A percentile compares a stretch with the other conserved stretches of the same genome.
Conservation (phyloP, 78 protist species). For the Dictyostelium intermedium region DNA sequence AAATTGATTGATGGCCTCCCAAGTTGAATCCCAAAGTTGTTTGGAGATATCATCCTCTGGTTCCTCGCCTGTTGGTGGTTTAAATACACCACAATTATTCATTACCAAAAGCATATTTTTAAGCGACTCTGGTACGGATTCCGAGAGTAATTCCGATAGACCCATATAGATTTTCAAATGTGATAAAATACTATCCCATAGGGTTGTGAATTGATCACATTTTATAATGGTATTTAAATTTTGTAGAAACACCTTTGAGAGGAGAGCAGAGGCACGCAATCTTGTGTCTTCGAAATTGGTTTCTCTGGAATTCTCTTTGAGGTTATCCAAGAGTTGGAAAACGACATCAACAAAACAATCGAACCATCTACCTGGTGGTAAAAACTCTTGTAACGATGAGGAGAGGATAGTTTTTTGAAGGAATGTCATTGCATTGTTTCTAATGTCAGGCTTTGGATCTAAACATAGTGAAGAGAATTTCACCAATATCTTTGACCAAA, state of each 20-base stretch:
- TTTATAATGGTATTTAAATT: slow-evolving; percentile 40
- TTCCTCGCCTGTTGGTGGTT: slow-evolving; percentile 20
- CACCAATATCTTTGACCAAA: slow-evolving; percentile 25
- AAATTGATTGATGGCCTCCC: slow-evolving; percentile 31
- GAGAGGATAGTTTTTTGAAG: slow-evolving; percentile 62
- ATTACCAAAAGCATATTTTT: slow-evolving; percentile 89
- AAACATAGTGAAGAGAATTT: slow-evolving; percentile 38
- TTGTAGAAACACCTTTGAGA: slow-evolving; percentile 79
- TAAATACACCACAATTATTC: slow-evolving; percentile 74
- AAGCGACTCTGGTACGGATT: slow-evolving; percentile 86
- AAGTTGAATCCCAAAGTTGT: slow-evolving; percentile 74
- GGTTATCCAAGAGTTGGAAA: slow-evolving; percentile 46
- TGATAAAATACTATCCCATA: slow-evolving; percentile 57
- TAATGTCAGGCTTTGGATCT: not conserved
- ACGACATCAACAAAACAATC: slow-evolving; percentile 58
- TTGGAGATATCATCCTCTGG: not conserved
- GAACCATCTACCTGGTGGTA: slow-evolving; percentile 35
- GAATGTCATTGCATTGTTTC: slow-evolving; percentile 59
- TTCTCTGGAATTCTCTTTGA: slow-evolving; percentile 19
- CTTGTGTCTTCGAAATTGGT: slow-evolving; percentile 70
- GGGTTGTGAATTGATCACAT: not conserved
- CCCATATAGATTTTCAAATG: slow-evolving; percentile 55
- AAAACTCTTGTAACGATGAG: not conserved
- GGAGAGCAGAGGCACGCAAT: slow-evolving; percentile 61
- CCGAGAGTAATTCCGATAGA: slow-evolving; percentile 68